phyloP scores from a whole-genome alignment of 371 early-diverging fungal genomes.

The Cokeromyces recurvatus region DNA sequence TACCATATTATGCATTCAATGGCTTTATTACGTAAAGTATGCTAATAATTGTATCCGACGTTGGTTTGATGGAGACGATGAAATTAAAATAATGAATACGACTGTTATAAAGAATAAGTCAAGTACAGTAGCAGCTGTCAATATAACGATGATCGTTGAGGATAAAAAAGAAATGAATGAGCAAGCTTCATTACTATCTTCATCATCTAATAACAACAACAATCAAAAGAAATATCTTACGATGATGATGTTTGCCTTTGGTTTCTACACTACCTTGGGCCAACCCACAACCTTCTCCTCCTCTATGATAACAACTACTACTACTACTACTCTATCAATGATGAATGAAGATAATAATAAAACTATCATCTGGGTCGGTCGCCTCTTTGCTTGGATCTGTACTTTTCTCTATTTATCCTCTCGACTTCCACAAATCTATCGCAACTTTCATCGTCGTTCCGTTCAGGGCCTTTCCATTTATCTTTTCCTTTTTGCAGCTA shows the following conservation, averaged over 20 bases:
- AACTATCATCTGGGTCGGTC: conserved; percentile 42
- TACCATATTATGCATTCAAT: conserved; percentile 36
- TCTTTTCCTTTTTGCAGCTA: conserved; percentile 68
- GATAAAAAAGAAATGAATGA: conserved; percentile 11
- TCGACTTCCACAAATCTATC: conserved; percentile 67
- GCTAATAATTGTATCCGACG: conserved; percentile 27
- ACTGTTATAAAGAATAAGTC: too few relatives aligned
- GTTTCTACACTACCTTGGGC: conserved; percentile 5
- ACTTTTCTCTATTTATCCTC: conserved; percentile 62
- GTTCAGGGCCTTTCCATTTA: conserved; percentile 63
- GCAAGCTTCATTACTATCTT: conserved; percentile 9
- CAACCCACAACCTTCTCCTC: conserved; percentile 5
- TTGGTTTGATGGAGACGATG: conserved; percentile 25
- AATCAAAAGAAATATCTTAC: conserved; percentile 14
- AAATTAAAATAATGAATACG: conserved; percentile 1
- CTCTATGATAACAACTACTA: not conserved
- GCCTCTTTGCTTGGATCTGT: conserved; percentile 65
- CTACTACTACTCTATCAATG: not conserved
- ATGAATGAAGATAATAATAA: conserved; percentile 1
- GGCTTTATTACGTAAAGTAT: conserved; percentile 44
- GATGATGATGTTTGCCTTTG: conserved; percentile 13
- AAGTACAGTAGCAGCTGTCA: not conserved
- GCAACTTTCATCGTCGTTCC: conserved; percentile 55
- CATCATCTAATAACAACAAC: conserved; percentile 1
- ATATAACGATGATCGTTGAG: conserved; percentile 4